Evolutionary conservation across 306 rosid genomes (phyloP), one percentile per base, ranked within the genome.

Genomic region (Corylus heterophylla): DNA sequence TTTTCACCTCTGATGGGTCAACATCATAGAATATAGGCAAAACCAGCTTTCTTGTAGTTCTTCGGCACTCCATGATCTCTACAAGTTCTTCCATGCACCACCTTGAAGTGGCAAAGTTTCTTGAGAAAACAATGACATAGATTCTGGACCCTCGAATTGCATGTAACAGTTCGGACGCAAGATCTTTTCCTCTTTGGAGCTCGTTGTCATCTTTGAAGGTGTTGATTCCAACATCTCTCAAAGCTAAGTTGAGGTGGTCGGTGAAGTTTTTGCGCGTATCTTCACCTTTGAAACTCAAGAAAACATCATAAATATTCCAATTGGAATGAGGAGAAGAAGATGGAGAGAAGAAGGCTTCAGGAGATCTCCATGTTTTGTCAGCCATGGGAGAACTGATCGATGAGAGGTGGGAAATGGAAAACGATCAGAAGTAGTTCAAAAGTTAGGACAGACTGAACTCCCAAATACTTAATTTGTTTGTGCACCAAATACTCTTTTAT

Each of bases 11-110:
- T 0, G 79, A 75, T 0, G 78, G 72, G 35, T 75, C 45, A 42
- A 42, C 45, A 42, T 42, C 45, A 42, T 5, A 42, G 9, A 42
- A 75, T 22, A 75, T 14, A 0, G 79, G 79, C 29, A 75, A 20
- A 14, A 75, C 72, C 29, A 59, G 3, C 51, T 75, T 59, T 8
- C 54, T 45, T 4, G 29, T 14, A 39, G 72, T 75, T 27, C 71
- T 62, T 4, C 70, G 42, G 17, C 79, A 75, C 27, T 75, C 79
- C 58, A 75, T 75, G 45, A 75, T 75, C 48, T 75, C 61, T 0
- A 5, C 45, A 42, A 42, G 45, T 42, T 42, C 45, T 6, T 42
- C 45, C 8, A 42, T 1, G 45, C 45, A 42, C 45, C 45, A 42
- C 45, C 45, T 42, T 6, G 45, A 42, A 42, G 45, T 8, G 7